Evolutionary conservation across 2,329 filamentous ascomycete genomes (phyloP).

Genomic region (Aspergillus hortae): DNA sequence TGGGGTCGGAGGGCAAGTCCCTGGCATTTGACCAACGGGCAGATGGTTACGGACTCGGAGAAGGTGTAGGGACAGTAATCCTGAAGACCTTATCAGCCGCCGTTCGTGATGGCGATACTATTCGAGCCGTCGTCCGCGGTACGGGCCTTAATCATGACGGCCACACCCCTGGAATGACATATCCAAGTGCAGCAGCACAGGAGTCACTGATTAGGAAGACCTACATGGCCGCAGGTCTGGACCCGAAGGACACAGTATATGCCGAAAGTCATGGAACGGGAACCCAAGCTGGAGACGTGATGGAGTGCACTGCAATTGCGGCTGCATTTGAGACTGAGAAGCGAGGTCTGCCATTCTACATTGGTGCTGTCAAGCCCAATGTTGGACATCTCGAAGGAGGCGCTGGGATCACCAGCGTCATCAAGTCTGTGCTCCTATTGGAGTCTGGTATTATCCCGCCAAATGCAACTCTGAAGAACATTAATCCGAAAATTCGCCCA

Average conservation of each 20-base stretch:
- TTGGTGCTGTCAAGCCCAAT: constrained; percentile 21
- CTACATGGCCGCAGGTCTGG: constrained; percentile 26
- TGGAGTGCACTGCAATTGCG: constrained; percentile 3
- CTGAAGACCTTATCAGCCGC: constrained; percentile 47
- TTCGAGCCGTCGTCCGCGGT: constrained; percentile 34
- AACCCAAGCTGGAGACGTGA: constrained; percentile 13
- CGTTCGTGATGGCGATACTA: constrained; percentile 41
- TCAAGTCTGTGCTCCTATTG: constrained; percentile 14
- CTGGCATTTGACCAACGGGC: constrained; percentile 30
- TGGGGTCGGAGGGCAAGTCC: constrained; percentile 33
- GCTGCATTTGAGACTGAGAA: neutral
- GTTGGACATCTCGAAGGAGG: constrained; percentile 18
- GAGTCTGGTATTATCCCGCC: constrained; percentile 15
- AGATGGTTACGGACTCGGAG: constrained; percentile 48
- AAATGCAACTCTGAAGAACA: constrained; percentile 17
- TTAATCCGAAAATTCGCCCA: constrained; percentile 18
- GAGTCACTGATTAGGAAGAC: constrained; percentile 32
- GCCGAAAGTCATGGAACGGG: constrained; percentile 43
- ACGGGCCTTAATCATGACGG: constrained; percentile 30
- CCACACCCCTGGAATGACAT: constrained; percentile 37
- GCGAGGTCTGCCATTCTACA: constrained; percentile 1
- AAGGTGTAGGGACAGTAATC: constrained; percentile 42
- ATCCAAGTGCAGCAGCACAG: constrained; percentile 38
- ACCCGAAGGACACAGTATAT: constrained; percentile 21
- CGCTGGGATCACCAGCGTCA: constrained; percentile 11